Percentiles rank a stretch among this genome's conserved stretches.
These are phyloP conservation scores for Trypanosoma conorhini DNA, from an alignment of 208 protist species.

Conservation along the genomic window DNA sequence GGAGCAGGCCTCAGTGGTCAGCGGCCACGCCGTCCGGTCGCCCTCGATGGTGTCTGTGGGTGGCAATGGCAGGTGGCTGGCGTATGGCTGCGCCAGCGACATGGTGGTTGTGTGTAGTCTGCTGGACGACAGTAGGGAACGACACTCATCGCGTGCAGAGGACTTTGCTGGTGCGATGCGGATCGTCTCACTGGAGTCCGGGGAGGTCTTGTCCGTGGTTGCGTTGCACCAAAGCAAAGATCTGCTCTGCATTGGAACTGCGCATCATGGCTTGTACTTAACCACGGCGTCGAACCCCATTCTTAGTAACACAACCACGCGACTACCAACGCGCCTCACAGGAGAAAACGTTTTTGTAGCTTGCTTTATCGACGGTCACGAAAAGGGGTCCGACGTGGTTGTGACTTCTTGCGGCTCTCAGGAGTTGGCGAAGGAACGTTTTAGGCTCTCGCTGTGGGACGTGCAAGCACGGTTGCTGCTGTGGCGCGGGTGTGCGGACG, in stretches of 20 bases:
- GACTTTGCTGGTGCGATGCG: constrained; percentile 12
- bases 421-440: constrained; percentile 23
- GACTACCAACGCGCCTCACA: constrained; percentile 49
- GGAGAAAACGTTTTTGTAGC: constrained; percentile 59
- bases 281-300: constrained; percentile 43
- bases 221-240: constrained; percentile 53
- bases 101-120: constrained; percentile 27
- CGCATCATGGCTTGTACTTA: constrained; percentile 67
- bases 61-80: constrained; percentile 26
- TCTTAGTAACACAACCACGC: constrained; percentile 33
- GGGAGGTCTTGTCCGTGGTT: constrained; percentile 55
- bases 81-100: constrained; percentile 20
- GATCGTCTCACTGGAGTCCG: constrained; percentile 13
- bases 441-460: constrained; percentile 65
- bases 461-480: constrained; percentile 39
- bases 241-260: constrained; percentile 65
- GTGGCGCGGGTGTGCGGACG: constrained; percentile 72
- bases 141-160: constrained; percentile 5
- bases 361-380: constrained; percentile 53
- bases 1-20: constrained; percentile 5
- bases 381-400: constrained; percentile 38
- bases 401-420: constrained; percentile 69
- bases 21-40: constrained; percentile 32
- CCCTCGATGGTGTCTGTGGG: constrained; percentile 36
- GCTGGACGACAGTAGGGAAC: not conserved